A percentile compares a stretch with the other conserved stretches of the same genome.
Evolutionary conservation across 139 green algal species (phyloP).

Genomic region (Haematococcus sp.): DNA sequence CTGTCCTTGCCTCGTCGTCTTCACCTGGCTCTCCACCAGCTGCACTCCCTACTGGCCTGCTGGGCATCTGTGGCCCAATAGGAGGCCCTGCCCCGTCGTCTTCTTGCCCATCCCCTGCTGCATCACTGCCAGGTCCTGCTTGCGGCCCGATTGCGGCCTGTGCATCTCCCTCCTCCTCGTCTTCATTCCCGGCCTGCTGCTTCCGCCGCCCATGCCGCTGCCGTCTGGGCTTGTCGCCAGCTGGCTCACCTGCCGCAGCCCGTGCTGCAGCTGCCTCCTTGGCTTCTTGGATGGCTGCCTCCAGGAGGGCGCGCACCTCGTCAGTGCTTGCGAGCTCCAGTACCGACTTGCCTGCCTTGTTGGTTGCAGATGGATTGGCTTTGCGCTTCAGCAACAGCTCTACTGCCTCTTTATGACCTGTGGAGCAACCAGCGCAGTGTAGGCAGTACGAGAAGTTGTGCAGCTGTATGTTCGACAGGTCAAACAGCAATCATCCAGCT

Average conservation of each 20-base stretch:
- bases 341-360: constrained; percentile 52
- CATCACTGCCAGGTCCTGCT: background rate
- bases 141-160: background rate
- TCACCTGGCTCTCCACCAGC: background rate
- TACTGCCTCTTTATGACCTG: constrained; percentile 54
- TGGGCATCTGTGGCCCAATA: background rate
- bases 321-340: constrained; percentile 39
- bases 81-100: background rate
- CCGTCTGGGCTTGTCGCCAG: background rate
- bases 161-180: background rate
- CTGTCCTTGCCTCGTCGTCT: background rate
- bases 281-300: background rate
- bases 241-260: background rate
- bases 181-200: background rate
- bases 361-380: constrained; percentile 48
- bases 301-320: constrained; percentile 14
- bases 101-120: background rate
- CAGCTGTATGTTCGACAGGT: too few relatives aligned
- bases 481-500: background rate
- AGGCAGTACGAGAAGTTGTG: too few relatives aligned
- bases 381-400: constrained; percentile 64
- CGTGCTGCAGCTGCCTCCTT: background rate
- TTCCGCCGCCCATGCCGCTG: background rate
- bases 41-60: background rate
- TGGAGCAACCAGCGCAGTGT: background rate